Conservation (phyloP, 225 moss, liverwort and hornwort genomes). For the Rhytidiadelphus loreus region DNA sequence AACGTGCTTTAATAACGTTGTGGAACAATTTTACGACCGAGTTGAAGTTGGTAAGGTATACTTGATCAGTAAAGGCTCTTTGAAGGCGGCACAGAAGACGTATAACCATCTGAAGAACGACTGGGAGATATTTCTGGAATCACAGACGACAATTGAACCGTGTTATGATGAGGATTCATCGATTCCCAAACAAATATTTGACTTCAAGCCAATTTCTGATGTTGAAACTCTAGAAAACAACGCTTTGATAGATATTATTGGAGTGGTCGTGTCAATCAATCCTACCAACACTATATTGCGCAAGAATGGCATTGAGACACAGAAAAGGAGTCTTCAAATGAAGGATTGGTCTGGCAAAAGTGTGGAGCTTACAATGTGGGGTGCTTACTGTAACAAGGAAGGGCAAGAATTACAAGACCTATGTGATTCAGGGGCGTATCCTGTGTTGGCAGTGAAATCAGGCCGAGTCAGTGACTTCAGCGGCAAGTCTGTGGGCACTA, state of each 20-base stretch:
- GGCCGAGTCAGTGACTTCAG: slow-evolving; percentile 90
- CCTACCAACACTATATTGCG: slow-evolving; percentile 70
- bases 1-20: slow-evolving; percentile 80
- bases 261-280: slow-evolving; percentile 68
- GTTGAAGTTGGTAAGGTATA: slow-evolving; percentile 80
- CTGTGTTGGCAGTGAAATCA: slow-evolving; percentile 61
- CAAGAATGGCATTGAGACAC: slow-evolving; percentile 83
- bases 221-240: slow-evolving; percentile 66
- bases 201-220: slow-evolving; percentile 62
- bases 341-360: slow-evolving; percentile 75
- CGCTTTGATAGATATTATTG: slow-evolving; percentile 69
- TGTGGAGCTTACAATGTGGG: slow-evolving; percentile 96
- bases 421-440: slow-evolving; percentile 41
- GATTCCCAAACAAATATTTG: slow-evolving; percentile 42
- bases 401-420: slow-evolving; percentile 66
- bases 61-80: slow-evolving; percentile 67
- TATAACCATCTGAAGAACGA: slow-evolving; percentile 93
- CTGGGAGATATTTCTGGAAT: slow-evolving; percentile 70
- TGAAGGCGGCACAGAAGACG: slow-evolving; percentile 79
- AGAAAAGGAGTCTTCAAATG: slow-evolving; percentile 71
- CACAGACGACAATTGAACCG: slow-evolving; percentile 43
- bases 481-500: slow-evolving; percentile 76
- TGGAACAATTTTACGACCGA: slow-evolving; percentile 74
- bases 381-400: slow-evolving; percentile 72
- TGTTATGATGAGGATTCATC: slow-evolving; percentile 40